Conservation (phyloP, 192 early-diverging fungal species). For the Pilaira anomala region DNA sequence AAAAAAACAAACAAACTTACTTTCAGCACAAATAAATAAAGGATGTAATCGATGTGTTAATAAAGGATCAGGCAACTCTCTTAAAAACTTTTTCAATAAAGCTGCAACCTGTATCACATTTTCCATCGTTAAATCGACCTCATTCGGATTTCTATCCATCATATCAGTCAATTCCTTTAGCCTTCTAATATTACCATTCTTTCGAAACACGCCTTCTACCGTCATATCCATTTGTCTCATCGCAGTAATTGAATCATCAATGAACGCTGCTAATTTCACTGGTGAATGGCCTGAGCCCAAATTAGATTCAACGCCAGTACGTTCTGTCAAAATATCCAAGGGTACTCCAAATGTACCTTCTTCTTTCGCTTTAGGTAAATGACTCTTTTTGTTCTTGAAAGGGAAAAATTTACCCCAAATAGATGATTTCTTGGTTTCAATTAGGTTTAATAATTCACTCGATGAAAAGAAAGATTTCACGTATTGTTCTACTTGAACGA, state of each 20-base stretch:
- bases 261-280: slow-evolving; percentile 77
- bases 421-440: slow-evolving; percentile 66
- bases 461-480: slow-evolving; percentile 64
- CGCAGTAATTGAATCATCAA: slow-evolving; percentile 73
- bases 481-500: slow-evolving; percentile 66
- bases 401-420: slow-evolving; percentile 73
- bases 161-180: slow-evolving; percentile 82
- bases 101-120: slow-evolving; percentile 92
- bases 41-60: slow-evolving; percentile 85
- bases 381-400: slow-evolving; percentile 51
- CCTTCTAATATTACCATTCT: slow-evolving; percentile 94
- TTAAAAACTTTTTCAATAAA: slow-evolving; percentile 91
- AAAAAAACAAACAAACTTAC: slow-evolving; percentile 35
- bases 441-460: slow-evolving; percentile 76
- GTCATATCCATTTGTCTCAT: slow-evolving; percentile 76
- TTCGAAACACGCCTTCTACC: slow-evolving; percentile 93
- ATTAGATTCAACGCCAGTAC: slow-evolving; percentile 77
- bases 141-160: slow-evolving; percentile 75
- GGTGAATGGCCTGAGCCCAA: slow-evolving; percentile 61
- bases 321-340: slow-evolving; percentile 79
- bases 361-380: slow-evolving; percentile 28
- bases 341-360: slow-evolving; percentile 90
- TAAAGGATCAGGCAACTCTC: slow-evolving; percentile 93
- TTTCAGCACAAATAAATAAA: slow-evolving; percentile 77
- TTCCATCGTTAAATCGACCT: slow-evolving; percentile 66